A percentile compares a stretch with the other conserved stretches of the same genome.
Conservation (phyloP, 345 rosid genomes). For the Rhodomyrtus tomentosa region DNA sequence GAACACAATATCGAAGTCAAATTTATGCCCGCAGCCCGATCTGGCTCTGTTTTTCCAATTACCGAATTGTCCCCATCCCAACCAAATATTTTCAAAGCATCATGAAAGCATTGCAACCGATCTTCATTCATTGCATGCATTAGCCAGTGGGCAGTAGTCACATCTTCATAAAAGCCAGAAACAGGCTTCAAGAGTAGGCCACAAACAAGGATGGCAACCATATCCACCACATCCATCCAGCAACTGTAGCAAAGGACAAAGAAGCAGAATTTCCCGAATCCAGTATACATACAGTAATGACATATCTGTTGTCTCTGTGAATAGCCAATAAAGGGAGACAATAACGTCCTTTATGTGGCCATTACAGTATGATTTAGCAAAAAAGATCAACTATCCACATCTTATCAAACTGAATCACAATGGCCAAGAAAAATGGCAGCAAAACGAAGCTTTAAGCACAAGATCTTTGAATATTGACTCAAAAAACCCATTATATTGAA, state of each 20-base stretch:
- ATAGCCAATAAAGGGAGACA: not conserved
- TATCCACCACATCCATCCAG: not conserved
- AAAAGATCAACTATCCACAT: not conserved
- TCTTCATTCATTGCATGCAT: not conserved
- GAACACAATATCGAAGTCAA: not conserved
- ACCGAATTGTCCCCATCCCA: not conserved
- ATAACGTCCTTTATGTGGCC: not conserved
- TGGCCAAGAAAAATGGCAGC: not conserved
- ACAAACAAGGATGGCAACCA: not conserved
- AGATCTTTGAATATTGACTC: not conserved
- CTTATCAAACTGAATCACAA: not conserved
- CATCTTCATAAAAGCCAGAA: not conserved
- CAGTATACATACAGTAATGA: not conserved
- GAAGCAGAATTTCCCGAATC: not conserved
- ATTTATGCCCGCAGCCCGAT: not conserved
- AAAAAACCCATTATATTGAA: conserved; percentile 1
- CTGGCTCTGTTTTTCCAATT: not conserved
- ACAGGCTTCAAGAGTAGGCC: not conserved
- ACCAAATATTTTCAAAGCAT: not conserved
- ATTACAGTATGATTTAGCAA: not conserved
- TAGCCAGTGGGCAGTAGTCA: not conserved
- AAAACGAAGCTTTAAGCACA: not conserved
- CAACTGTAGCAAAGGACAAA: not conserved
- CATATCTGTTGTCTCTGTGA: not conserved
- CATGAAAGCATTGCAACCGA: not conserved